Base-by-base conservation (phyloP, 306 rosid species). In the Pterocarpus macrocarpus region DNA sequence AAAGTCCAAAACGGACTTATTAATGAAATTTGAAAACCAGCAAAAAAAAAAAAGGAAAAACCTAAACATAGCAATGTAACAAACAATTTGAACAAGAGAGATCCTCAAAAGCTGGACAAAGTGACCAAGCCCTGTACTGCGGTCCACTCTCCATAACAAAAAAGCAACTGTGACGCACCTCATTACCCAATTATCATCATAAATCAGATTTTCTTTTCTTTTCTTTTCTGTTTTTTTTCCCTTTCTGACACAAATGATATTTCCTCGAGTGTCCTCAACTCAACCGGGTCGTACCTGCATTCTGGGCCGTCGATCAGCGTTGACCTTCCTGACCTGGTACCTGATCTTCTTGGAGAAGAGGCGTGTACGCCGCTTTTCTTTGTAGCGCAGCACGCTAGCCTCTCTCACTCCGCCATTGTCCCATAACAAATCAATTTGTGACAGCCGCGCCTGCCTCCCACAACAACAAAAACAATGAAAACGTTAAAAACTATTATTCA, bases 271-370 rank as follows among this genome's bases (percentile, higher is more conserved):
- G 59, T 30, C 76, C 39, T 81, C 77, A 81, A 34, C 32, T 69
- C 15, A 67, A 0, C 36, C 64, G 14, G 15, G 62, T 56, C 81
- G 12, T 90, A 95, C 99, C 95, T 95, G 91, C 94, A 90, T 88
- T 80, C 95, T 95, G 82, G 97, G 97, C 83, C 99, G 97, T 91
- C 82, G 86, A 90, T 95, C 94, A 2, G 92, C 94, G 63, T 95
- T 95, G 86, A 90, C 91, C 64, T 93, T 95, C 5, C 91, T 87
- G 10, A 93, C 99, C 66, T 93, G 99, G 13, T 95, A 95, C 22
- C 97, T 93, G 68, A 95, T 95, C 84, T 93, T 95, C 89, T 93
- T 95, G 0, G 97, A 90, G 83, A 87, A 83, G 63, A 95, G 89
- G 0, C 97, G 92, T 0, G 94, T 89, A 41, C 91, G 89, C 12